Percentiles rank a stretch among this genome's conserved stretches.
These are phyloP conservation scores for Sporothrix globosa DNA, from an alignment of 2,329 filamentous ascomycete species.

Conservation along the genomic window DNA sequence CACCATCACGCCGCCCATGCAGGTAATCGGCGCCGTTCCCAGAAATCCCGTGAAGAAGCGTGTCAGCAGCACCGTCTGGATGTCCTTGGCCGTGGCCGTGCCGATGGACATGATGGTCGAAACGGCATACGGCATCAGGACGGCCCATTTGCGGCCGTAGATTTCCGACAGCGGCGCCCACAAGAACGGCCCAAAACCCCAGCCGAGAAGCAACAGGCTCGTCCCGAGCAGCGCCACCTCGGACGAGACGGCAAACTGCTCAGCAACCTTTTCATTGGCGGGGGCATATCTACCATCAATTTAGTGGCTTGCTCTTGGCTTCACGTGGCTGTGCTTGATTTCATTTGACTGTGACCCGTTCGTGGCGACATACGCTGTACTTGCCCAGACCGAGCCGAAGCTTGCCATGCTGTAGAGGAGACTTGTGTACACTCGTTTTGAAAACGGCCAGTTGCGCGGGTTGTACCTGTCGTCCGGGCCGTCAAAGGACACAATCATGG, in stretches of 20 bases:
- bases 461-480: conserved; percentile 19
- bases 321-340: not conserved
- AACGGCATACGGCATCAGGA: not conserved
- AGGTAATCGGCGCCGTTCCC: conserved; percentile 25
- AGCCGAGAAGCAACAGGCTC: conserved; percentile 26
- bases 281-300: conserved; percentile 15
- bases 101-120: not conserved
- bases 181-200: not conserved
- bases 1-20: conserved; percentile 24
- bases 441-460: conserved; percentile 28
- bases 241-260: conserved; percentile 21
- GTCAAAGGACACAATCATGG: conserved; percentile 18
- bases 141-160: conserved; percentile 15
- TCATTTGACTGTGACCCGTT: no score
- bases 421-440: conserved; percentile 24
- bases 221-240: conserved; percentile 27
- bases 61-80: conserved; percentile 9
- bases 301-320: not conserved
- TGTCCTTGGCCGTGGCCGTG: conserved; percentile 13
- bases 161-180: conserved; percentile 11
- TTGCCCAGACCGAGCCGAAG: conserved; percentile 29
- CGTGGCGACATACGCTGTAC: conserved; percentile 22
- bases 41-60: conserved; percentile 22
- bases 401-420: conserved; percentile 29
- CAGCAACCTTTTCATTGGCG: conserved; percentile 25